phyloP scores from a whole-genome alignment of 2,329 filamentous ascomycete genomes.

The Zalaria sp. region DNA sequence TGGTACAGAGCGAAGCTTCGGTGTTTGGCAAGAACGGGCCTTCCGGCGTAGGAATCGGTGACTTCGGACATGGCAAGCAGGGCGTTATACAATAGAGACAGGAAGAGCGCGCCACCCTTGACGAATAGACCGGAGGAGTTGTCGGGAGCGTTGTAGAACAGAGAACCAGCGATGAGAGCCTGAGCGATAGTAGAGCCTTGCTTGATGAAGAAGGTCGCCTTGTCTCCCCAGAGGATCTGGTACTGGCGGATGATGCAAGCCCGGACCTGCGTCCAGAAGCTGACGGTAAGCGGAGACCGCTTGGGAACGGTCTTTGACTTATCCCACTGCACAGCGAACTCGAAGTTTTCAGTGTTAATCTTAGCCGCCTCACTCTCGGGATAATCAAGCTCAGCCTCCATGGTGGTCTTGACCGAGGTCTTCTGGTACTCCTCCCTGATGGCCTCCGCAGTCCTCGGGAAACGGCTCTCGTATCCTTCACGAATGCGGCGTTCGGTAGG shows the following conservation, averaged over 20 bases:
- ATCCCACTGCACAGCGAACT: slow-evolving; percentile 36
- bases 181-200: slow-evolving; percentile 43
- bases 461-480: slow-evolving; percentile 26
- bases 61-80: slow-evolving; percentile 54
- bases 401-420: slow-evolving; percentile 34
- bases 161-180: slow-evolving; percentile 48
- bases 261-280: slow-evolving; percentile 41
- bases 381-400: slow-evolving; percentile 44
- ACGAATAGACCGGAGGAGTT: slow-evolving; percentile 48
- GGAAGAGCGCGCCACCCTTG: slow-evolving; percentile 51
- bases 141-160: slow-evolving; percentile 50
- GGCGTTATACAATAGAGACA: slow-evolving; percentile 48
- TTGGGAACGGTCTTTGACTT: slow-evolving; percentile 41
- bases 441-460: slow-evolving; percentile 28
- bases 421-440: slow-evolving; percentile 38
- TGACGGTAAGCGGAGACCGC: slow-evolving; percentile 42
- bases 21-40: slow-evolving; percentile 33
- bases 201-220: slow-evolving; percentile 48
- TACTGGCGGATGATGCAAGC: slow-evolving; percentile 47
- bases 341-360: slow-evolving; percentile 39
- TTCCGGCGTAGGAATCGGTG: slow-evolving; percentile 34
- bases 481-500: slow-evolving; percentile 32
- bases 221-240: slow-evolving; percentile 52
- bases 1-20: slow-evolving; percentile 24
- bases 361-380: slow-evolving; percentile 35